Conservation (phyloP, 352 stramenopile genomes). For the Phytophthora syringae region DNA sequence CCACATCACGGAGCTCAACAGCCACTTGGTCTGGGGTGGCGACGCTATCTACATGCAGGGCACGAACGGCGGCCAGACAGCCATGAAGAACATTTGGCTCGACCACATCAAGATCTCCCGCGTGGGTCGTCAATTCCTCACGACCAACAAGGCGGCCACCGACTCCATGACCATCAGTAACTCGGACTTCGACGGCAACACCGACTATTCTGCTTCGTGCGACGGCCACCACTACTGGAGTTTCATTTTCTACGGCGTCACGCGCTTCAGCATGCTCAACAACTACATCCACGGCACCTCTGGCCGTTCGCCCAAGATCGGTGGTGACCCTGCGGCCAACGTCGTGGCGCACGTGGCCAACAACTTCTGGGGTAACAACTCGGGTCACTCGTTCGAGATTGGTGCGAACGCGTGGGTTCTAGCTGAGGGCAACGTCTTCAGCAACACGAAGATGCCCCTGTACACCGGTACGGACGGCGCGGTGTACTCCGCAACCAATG, state of each 20-base stretch:
- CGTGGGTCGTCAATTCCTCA: conserved; percentile 47
- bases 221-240: conserved; percentile 62
- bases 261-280: conserved; percentile 41
- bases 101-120: conserved; percentile 45
- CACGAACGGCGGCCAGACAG: conserved; percentile 9
- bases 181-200: conserved; percentile 55
- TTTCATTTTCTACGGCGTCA: conserved; percentile 51
- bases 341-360: conserved; percentile 35
- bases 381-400: conserved; percentile 38
- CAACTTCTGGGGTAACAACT: conserved; percentile 50
- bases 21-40: conserved; percentile 45
- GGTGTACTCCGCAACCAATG: conserved; percentile 15
- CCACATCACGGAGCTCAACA: conserved; percentile 50
- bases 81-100: conserved; percentile 42
- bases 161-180: conserved; percentile 58
- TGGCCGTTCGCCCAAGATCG: conserved; percentile 38
- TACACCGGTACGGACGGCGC: conserved; percentile 18
- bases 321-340: conserved; percentile 19
- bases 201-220: conserved; percentile 47
- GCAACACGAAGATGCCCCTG: conserved; percentile 31
- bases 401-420: conserved; percentile 29
- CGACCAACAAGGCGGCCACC: conserved; percentile 35
- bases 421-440: conserved; percentile 50
- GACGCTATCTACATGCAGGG: conserved; percentile 46
- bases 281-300: conserved; percentile 48